phyloP scores from a whole-genome alignment of 768 basidiomycete genomes.

The Russula olivacea region DNA sequence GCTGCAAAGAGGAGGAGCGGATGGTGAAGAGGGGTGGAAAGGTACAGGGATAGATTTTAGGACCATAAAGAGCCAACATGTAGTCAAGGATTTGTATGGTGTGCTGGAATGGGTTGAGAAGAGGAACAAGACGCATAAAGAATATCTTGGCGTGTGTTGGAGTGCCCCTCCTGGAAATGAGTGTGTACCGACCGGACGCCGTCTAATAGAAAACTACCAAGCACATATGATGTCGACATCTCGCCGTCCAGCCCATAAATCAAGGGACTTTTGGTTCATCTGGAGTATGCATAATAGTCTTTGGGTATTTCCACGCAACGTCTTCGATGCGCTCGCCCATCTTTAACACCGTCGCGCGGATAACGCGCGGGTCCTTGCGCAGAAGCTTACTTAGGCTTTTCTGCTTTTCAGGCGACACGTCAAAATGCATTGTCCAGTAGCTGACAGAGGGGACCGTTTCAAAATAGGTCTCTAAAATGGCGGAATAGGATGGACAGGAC shows the following conservation, averaged over 20 bases:
- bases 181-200: background rate
- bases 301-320: slow-evolving; percentile 48
- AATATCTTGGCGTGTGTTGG: background rate
- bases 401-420: slow-evolving; percentile 71
- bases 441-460: slow-evolving; percentile 36
- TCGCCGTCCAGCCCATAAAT: background rate
- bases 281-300: slow-evolving; percentile 30
- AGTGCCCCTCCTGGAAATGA: background rate
- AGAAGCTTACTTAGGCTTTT: slow-evolving; percentile 59
- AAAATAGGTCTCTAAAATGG: background rate
- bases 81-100: slow-evolving; percentile 35
- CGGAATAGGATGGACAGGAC: slow-evolving; percentile 33
- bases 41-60: slow-evolving; percentile 40
- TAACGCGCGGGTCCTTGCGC: slow-evolving; percentile 73
- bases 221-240: background rate
- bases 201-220: background rate
- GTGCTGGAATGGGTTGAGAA: slow-evolving; percentile 37
- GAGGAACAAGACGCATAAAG: slow-evolving; percentile 4
- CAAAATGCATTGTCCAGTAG: slow-evolving; percentile 90
- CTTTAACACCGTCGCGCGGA: slow-evolving; percentile 78
- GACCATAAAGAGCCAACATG: slow-evolving; percentile 28
- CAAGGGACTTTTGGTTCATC: slow-evolving; percentile 15
- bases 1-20: slow-evolving; percentile 44
- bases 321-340: slow-evolving; percentile 69
- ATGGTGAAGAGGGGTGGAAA: slow-evolving; percentile 42